Evolutionary conservation across 23 red algal genomes (phyloP), one percentile per base, ranked within the genome.

Genomic region (Gracilaria gracilis): DNA sequence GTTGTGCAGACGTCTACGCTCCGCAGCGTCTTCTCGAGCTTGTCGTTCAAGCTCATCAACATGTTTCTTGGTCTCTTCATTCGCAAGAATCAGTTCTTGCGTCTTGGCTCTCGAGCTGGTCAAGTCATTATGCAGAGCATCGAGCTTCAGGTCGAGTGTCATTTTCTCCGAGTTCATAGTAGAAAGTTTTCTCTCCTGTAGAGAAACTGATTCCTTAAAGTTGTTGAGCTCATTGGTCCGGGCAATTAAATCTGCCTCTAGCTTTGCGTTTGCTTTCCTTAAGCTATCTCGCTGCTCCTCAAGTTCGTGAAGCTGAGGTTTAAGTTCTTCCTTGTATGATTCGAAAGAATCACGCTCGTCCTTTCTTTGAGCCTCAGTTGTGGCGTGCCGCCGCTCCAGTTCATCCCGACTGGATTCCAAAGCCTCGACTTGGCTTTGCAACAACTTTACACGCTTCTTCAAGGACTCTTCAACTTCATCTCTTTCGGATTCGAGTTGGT

Each of bases 1-100:
- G 74, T 99, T 99, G 87, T 96, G 94, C 3, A 99, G 82, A 29
- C 82, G 57, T 46, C 95, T 66, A 13, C 94, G 90, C 48, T 77
- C 64, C 9, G 50, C 50, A 32, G 88, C 96, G 78, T 95, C 92
- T n/a, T 92, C 85, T 39, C 86, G 79, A 16, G 91, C 93, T 55
- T 89, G 92, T 36, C 46, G 70, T 62, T 98, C 88, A 9, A 98
- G 77, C 17, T 67, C 49, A 1, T 75, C 29, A 53, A 95, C 83
- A 11, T 64, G 69, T 23, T 38, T 44, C 58, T 62, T 38, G 17
- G 80, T 66, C 23, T 48, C 83, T 50, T 69, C 64, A 25, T 23
- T 28, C 12, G 34, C 40, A n/a, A 29, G 29, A 37, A 23, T 29
- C 14, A 92, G 65, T 20, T 29, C 50, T 31, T 64, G 27, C 49